Base-by-base conservation (phyloP, 768 basidiomycete species). In the Cyathus striatus region DNA sequence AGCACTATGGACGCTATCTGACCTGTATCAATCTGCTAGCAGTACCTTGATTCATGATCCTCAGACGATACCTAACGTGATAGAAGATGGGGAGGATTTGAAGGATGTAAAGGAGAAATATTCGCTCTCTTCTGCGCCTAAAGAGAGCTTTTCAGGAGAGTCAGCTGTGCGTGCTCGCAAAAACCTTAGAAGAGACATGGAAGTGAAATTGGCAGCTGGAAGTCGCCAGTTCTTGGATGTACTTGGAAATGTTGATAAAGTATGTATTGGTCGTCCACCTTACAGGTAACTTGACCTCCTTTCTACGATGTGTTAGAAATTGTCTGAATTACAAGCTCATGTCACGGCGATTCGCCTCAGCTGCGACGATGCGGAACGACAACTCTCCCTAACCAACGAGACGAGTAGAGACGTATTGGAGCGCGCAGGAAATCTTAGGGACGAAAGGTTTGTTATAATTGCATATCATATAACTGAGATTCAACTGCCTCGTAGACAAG, bases 171-270 rank as follows among this genome's bases (percentile, higher is more conserved):
- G 76, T 38, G 91, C 87, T 20, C 72, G 92, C 42, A 89, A 84
- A 58, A 79, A 83, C 54, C 70, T 97, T 42, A 76, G 88, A 34
- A 72, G 83, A 48, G 93, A 97, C 59, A 80, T 95, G 59, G 93
- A 98, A 58, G 72, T 67, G 38, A 86, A 81, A 59, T 71, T 97
- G 35, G 80, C 86, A 0, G 79, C 86, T 41, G 90, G 90, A 4
- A 93, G 91, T 50, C 73, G 75, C 36, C 78, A 79, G 49, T 96
- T 99, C 59, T 59, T 98, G 43, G 74, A 76, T 21, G 91, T 88
- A 0, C 86, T 98, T 49, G 81, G 81, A 17, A 83, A 92, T 51
- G 91, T 98, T 25, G 89, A 97, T 66, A 75, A 89, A 66, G 95
- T 95, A 60, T 51, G 89, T 76, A 48, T 34, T 18, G 26, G n/a